Conservation (phyloP, 345 rosid species). For the Anacardium occidentale region DNA sequence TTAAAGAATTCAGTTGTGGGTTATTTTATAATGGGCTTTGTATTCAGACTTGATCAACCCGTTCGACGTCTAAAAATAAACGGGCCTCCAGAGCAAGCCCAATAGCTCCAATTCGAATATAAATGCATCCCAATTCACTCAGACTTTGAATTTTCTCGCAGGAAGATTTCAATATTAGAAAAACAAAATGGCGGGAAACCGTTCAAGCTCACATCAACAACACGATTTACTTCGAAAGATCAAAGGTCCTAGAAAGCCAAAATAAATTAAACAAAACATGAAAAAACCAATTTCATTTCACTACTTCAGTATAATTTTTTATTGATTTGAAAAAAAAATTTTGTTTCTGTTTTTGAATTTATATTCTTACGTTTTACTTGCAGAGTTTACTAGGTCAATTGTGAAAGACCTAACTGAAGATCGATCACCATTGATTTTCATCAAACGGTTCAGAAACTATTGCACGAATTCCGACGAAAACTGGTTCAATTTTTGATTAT, state of each 20-base stretch:
- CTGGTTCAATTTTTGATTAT: slow-evolving; percentile 42
- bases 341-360: neutral
- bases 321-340: neutral
- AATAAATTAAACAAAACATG: neutral
- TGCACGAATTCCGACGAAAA: slow-evolving; percentile 45
- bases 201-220: slow-evolving; percentile 20
- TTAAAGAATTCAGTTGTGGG: too few relatives aligned
- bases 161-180: neutral
- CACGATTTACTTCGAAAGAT: slow-evolving; percentile 45
- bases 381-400: slow-evolving; percentile 61
- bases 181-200: slow-evolving; percentile 61
- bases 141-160: neutral
- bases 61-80: neutral
- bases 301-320: neutral
- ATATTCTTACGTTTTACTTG: neutral
- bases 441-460: slow-evolving; percentile 62
- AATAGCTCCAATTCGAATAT: neutral
- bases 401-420: slow-evolving; percentile 49
- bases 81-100: neutral
- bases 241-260: slow-evolving; percentile 40
- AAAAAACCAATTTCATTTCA: neutral
- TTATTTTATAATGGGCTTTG: neutral
- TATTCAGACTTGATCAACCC: neutral
- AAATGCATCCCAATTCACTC: neutral
- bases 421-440: slow-evolving; percentile 44